phyloP scores from a whole-genome alignment of 2,329 filamentous ascomycete species.

The Diplodia seriata region DNA sequence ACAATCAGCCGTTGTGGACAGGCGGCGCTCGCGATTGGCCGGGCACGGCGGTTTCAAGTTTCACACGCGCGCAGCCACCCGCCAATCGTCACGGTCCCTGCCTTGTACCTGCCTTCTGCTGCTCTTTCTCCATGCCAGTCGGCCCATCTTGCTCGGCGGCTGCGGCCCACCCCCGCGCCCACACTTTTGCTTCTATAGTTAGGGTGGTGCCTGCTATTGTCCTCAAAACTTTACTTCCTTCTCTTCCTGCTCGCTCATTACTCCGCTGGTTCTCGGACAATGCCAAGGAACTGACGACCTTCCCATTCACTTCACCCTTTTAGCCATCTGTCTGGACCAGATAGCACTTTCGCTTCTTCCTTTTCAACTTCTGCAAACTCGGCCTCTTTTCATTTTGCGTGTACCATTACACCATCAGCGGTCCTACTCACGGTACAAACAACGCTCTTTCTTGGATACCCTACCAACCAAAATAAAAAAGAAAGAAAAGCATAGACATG shows the following conservation, averaged over 20 bases:
- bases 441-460: constrained; percentile 10
- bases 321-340: constrained; percentile 8
- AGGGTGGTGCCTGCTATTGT: constrained; percentile 2
- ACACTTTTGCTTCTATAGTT: not conserved
- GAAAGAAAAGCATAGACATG: not conserved
- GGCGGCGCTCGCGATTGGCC: not conserved
- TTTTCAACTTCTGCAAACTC: not conserved
- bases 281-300: not conserved
- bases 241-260: not conserved
- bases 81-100: constrained; percentile 1
- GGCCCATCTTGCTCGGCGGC: not conserved
- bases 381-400: not conserved
- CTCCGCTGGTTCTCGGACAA: not conserved
- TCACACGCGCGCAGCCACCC: constrained; percentile 7
- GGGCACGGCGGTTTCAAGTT: constrained; percentile 8
- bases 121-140: not conserved
- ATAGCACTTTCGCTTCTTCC: constrained; percentile 11
- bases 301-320: constrained; percentile 3
- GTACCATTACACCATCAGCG: not conserved
- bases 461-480: not conserved
- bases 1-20: not conserved
- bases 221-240: constrained; percentile 2
- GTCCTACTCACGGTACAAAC: no score
- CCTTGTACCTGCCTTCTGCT: not conserved
- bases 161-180: not conserved